A percentile compares a stretch with the other conserved stretches of the same genome.
These are phyloP conservation scores for Hypholoma sublateritium DNA, from an alignment of 768 basidiomycete genomes.

Conservation along the genomic window DNA sequence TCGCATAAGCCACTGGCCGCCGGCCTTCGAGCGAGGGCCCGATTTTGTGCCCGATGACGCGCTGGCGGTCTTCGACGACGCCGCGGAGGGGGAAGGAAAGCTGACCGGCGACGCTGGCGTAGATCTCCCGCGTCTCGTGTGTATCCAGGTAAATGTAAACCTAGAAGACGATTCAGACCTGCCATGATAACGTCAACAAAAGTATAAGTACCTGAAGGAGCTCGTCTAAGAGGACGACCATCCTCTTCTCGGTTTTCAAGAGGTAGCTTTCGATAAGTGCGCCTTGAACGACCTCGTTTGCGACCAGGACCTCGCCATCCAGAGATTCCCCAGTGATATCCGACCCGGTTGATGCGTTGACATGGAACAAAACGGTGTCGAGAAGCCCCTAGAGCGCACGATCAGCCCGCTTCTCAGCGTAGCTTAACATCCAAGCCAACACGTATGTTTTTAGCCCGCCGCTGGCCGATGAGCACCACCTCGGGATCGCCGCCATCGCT, in stretches of 20 bases:
- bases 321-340: conserved; percentile 38
- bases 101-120: conserved; percentile 41
- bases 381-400: conserved; percentile 46
- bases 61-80: conserved; percentile 37
- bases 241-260: conserved; percentile 43
- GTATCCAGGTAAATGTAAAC: conserved; percentile 70
- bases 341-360: conserved; percentile 80
- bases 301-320: conserved; percentile 46
- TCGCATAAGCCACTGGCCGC: conserved; percentile 29
- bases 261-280: conserved; percentile 59
- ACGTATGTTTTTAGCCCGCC: conserved; percentile 62
- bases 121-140: conserved; percentile 37
- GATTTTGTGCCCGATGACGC: conserved; percentile 60
- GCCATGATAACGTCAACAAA: neutral
- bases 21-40: conserved; percentile 38
- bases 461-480: conserved; percentile 62
- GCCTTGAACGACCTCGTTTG: conserved; percentile 60
- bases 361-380: conserved; percentile 75
- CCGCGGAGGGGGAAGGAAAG: conserved; percentile 60
- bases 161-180: conserved; percentile 29
- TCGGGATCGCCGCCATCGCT: conserved; percentile 52
- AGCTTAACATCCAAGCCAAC: neutral
- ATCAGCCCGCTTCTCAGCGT: neutral
- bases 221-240: conserved; percentile 71
- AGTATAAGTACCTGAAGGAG: conserved; percentile 61